phyloP scores from a whole-genome alignment of 148 eudicot genomes.

The Arctostaphylos glauca region DNA sequence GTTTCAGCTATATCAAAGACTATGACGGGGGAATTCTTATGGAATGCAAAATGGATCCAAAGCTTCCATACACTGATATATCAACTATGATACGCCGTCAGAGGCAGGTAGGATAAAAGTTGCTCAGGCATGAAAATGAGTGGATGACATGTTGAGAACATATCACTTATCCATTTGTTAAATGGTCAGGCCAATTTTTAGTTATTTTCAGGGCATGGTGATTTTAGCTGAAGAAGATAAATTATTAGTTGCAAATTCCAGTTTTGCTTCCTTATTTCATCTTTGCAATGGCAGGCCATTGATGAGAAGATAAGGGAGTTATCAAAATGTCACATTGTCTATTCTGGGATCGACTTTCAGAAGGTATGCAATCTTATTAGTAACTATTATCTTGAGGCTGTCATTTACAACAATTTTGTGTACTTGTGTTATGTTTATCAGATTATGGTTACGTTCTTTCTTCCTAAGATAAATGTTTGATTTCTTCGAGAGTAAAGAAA shows the following conservation, averaged over 20 bases:
- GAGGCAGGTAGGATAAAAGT: constrained; percentile 59
- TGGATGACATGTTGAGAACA: background rate
- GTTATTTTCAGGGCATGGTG: background rate
- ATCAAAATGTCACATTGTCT: constrained; percentile 85
- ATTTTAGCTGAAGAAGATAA: background rate
- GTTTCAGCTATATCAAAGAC: constrained; percentile 84
- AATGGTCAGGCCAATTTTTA: background rate
- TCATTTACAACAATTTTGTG: background rate
- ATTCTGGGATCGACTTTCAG: constrained; percentile 74
- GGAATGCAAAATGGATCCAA: constrained; percentile 97
- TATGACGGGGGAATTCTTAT: constrained; percentile 98
- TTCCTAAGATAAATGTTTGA: background rate
- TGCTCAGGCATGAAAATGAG: background rate
- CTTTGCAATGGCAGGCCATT: constrained; percentile 59
- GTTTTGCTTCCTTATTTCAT: background rate
- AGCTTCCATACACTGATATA: constrained; percentile 95
- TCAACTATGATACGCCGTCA: constrained; percentile 92
- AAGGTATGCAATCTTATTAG: constrained; percentile 46
- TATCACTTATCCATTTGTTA: background rate
- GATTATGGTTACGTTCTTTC: background rate
- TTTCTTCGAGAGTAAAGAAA: background rate
- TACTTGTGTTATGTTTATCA: background rate
- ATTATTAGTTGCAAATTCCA: background rate
- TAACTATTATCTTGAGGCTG: background rate
- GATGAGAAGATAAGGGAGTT: constrained; percentile 95